Percentiles rank a stretch among this genome's conserved stretches.
Conservation (phyloP, 345 rosid species). For the Nasturtium officinale region DNA sequence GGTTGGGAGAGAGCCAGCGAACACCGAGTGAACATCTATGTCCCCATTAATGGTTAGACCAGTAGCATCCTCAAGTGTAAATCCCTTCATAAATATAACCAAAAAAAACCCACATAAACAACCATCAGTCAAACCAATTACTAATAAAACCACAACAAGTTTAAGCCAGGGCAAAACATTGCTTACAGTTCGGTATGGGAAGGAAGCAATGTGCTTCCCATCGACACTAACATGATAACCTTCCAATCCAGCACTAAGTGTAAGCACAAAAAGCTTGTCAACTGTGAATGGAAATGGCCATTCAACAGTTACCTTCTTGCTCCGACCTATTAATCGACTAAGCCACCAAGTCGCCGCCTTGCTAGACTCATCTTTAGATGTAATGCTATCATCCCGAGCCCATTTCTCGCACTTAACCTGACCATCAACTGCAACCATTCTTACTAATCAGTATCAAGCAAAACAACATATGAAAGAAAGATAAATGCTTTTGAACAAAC, state of each 20-base stretch:
- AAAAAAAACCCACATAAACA: slow-evolving; percentile 13
- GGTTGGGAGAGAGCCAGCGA: slow-evolving; percentile 75
- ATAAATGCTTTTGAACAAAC: slow-evolving; percentile 23
- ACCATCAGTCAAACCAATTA: slow-evolving; percentile 19
- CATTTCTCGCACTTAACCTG: slow-evolving; percentile 88
- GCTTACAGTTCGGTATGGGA: slow-evolving; percentile 87
- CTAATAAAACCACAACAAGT: slow-evolving; percentile 13
- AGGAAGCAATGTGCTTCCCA: slow-evolving; percentile 83
- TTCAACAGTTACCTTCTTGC: slow-evolving; percentile 62
- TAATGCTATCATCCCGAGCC: slow-evolving; percentile 67
- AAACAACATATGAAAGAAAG: neutral
- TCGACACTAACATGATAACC: slow-evolving; percentile 84
- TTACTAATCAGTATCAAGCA: slow-evolving; percentile 4
- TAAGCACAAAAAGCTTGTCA: slow-evolving; percentile 72
- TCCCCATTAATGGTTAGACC: slow-evolving; percentile 76
- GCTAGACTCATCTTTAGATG: slow-evolving; percentile 60
- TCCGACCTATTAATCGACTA: slow-evolving; percentile 64
- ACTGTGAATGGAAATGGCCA: slow-evolving; percentile 82
- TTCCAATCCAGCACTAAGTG: slow-evolving; percentile 86
- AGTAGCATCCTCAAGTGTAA: slow-evolving; percentile 90
- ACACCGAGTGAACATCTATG: slow-evolving; percentile 68
- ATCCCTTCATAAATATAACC: slow-evolving; percentile 57
- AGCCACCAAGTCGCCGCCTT: slow-evolving; percentile 77
- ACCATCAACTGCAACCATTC: slow-evolving; percentile 64
- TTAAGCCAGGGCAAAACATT: neutral